Evolutionary conservation across 169 alveolate genomes (phyloP), one percentile per base, ranked within the genome.

Genomic region (Perkinsus olseni): DNA sequence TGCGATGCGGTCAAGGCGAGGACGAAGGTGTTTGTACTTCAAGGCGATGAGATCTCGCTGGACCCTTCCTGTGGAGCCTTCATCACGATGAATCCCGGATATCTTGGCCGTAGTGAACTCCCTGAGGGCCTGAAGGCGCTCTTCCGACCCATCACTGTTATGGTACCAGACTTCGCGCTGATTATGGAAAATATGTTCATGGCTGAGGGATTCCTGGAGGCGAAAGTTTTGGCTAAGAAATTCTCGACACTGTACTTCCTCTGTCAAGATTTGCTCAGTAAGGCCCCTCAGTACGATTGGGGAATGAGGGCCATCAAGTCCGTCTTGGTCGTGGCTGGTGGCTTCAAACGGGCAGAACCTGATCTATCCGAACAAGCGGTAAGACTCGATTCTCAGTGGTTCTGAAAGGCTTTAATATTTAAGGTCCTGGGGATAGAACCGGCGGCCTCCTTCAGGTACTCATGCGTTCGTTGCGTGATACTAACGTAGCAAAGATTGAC

Each of bases 141-240:
- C 50, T 98, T 98, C 97, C 97, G 99, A 95, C 99, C 99, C 39
- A 98, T 98, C 93, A 98, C 99, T 13, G 99, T 98, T 93, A 98
- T 98, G 94, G 99, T 98, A 38, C 99, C 99, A 17, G 99, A 98
- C 96, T 96, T 98, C 91, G 98, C 97, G 96, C 96, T 98, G 94
- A 98, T 98, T 96, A 97, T 99, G 95, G 99, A 98, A 95, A 98
- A 98, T 97, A 97, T 98, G 99, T 97, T 97, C 93, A 98, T 98
- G 99, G 99, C 99, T 38, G 99, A 98, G 96, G 99, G 99, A 93
- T 98, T 98, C 96, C 98, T 97, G 92, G 98, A 97, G 91, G 99
- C 99, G 39, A 97, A 97, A 94, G 96, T 96, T 91, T 95, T 98
- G 62, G 99, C 99, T 34, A 95, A 97, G 92, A 98, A 98, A 95